Evolutionary conservation across 192 early-diverging fungal genomes (phyloP), one percentile per base, ranked within the genome.

Genomic region (Podila verticillata): DNA sequence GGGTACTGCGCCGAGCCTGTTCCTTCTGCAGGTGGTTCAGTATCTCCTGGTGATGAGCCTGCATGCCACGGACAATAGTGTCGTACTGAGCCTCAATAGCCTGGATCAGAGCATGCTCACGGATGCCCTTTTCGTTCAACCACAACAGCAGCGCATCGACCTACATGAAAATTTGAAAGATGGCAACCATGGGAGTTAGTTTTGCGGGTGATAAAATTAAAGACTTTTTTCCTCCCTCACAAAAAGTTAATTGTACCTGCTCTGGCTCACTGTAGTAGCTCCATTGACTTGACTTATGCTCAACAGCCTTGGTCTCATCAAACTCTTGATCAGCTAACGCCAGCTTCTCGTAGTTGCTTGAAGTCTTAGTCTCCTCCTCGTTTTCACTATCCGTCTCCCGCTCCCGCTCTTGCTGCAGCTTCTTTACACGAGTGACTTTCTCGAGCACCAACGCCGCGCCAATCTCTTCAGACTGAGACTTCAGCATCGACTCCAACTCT

Each of bases 71-170:
- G 20, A 82, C 68, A 32, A 74, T 82, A 31, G 71, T 29, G 35
- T 83, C 69, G 22, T 66, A 67, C 29, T 73, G 54, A 12, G n/a
- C 57, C 9, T 71, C 47, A n/a, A 83, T 32, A 30, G 66, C 89
- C 0, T 83, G 80, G 9, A 85, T 72, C 48, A 97, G 74, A 17
- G 78, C 81, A 58, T 84, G 74, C 66, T 98, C 96, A 15, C 96
- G 87, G 9, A 84, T 71, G 35, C 97, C 97, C 15, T 93, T 88
- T 15, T 85, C 69, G 68, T 97, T 94, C 30, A 97, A 84, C 94
- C 94, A 95, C 28, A 74, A 64, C 57, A 91, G 34, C 39, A 98
- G 84, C 3, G 68, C 56, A 24, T 96, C 92, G 13, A 98, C 57
- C 85, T 96, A 83, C 30, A 47, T 57, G 29, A 69, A 82, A 39